These are phyloP conservation scores for Phytophthora sp. DNA, from an alignment of 352 stramenopile species.

Conservation along the genomic window DNA sequence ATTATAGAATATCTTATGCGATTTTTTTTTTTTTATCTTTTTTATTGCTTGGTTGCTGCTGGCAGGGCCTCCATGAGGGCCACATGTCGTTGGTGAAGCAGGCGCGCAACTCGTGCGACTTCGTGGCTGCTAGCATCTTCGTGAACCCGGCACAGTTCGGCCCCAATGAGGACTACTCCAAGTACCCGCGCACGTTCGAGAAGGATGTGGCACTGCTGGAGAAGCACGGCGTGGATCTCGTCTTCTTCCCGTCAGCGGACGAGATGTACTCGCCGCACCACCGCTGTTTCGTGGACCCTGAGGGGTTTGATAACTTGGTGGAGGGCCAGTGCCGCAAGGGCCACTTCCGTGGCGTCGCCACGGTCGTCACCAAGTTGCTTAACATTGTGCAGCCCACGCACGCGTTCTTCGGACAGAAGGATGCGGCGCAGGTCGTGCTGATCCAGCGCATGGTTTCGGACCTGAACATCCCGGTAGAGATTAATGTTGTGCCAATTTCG, in stretches of 20 bases:
- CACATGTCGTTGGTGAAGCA: constrained; percentile 91
- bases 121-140: constrained; percentile 97
- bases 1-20: too few relatives aligned
- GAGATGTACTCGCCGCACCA: constrained; percentile 91
- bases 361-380: constrained; percentile 99
- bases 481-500: constrained; percentile 92
- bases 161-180: constrained; percentile 97
- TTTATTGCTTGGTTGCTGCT: neutral
- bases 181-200: constrained; percentile 97
- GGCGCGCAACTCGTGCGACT: constrained; percentile 92
- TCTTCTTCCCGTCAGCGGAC: constrained; percentile 85
- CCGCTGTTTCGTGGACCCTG: constrained; percentile 92
- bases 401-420: constrained; percentile 99
- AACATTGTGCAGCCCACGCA: constrained; percentile 97
- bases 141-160: constrained; percentile 99
- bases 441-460: constrained; percentile 96
- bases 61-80: constrained; percentile 95
- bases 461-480: constrained; percentile 95
- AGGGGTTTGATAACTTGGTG: constrained; percentile 94
- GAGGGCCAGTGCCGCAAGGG: constrained; percentile 94
- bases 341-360: constrained; percentile 99
- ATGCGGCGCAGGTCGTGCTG: constrained; percentile 97
- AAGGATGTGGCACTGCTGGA: constrained; percentile 89
- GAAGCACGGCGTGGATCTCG: constrained; percentile 89
- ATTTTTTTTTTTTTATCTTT: neutral